Evolutionary conservation across 768 basidiomycete genomes (phyloP).

Genomic region (Boletus barrowsii): DNA sequence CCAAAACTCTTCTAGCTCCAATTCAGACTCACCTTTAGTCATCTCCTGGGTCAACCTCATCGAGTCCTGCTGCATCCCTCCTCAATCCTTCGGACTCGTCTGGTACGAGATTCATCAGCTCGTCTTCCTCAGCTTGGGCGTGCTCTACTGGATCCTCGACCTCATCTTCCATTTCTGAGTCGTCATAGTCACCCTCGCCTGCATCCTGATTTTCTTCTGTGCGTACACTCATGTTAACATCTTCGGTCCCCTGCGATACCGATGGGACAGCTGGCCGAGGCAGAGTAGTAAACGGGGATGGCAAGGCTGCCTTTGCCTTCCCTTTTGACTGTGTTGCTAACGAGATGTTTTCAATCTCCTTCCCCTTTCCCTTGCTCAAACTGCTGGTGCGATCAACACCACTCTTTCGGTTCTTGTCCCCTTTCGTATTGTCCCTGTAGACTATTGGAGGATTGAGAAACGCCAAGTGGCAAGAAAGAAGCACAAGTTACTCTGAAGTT

Average conservation of each 20-base stretch:
- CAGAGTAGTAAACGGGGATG: constrained; percentile 29
- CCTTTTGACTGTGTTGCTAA: constrained; percentile 25
- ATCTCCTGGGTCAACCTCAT: constrained; percentile 9
- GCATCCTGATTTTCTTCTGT: constrained; percentile 28
- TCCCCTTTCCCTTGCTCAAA: constrained; percentile 28
- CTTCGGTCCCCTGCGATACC: constrained; percentile 22
- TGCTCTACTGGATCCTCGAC: constrained; percentile 24
- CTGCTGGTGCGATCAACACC: constrained; percentile 24
- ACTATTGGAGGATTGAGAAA: constrained; percentile 37
- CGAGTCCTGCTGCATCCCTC: constrained; percentile 38
- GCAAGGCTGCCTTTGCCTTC: constrained; percentile 31
- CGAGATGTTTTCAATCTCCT: constrained; percentile 33
- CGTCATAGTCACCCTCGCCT: constrained; percentile 31
- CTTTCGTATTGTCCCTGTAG: constrained; percentile 64
- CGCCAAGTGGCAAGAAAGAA: neutral
- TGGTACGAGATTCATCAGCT: constrained; percentile 40
- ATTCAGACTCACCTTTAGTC: constrained; percentile 5
- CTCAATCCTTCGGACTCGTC: constrained; percentile 43
- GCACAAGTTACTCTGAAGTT: constrained; percentile 52
- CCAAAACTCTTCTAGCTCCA: neutral
- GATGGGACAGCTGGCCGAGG: constrained; percentile 28
- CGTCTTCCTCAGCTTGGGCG: constrained; percentile 38
- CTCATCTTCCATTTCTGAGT: constrained; percentile 17
- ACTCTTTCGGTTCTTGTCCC: constrained; percentile 48
- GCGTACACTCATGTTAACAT: constrained; percentile 20